These are phyloP conservation scores for Kwoniella shandongensis DNA, from an alignment of 768 basidiomycete species.

Conservation along the genomic window DNA sequence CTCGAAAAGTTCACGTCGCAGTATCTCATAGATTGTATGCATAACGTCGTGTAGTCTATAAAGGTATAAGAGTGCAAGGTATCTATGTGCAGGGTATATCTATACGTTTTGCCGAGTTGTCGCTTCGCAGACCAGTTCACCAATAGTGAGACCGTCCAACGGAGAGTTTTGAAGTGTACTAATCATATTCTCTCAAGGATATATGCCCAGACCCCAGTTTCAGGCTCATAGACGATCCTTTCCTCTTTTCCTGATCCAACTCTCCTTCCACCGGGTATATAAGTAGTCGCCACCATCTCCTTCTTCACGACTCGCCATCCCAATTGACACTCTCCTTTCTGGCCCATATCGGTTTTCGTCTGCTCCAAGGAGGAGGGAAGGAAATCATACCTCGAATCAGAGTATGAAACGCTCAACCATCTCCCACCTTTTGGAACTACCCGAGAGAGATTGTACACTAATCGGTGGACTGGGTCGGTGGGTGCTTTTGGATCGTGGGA, in stretches of 20 bases:
- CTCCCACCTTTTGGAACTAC: neutral
- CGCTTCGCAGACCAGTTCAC: no score
- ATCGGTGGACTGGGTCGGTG: neutral
- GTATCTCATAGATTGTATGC: no score
- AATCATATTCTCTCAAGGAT: slow-evolving; percentile 26
- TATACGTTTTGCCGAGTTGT: no score
- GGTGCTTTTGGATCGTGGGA: neutral
- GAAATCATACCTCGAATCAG: slow-evolving; percentile 1
- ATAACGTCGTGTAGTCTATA: no score
- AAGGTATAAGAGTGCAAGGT: no score
- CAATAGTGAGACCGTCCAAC: no score
- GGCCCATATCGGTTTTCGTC: no score
- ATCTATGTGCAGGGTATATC: no score
- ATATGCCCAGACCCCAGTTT: slow-evolving; percentile 36
- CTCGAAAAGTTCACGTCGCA: no score
- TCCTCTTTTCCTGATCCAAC: slow-evolving; percentile 15
- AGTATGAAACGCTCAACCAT: slow-evolving; percentile 4
- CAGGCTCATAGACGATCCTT: slow-evolving; percentile 39
- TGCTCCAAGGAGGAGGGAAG: neutral
- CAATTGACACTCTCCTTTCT: neutral
- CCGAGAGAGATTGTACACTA: no score
- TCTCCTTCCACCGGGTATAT: slow-evolving; percentile 10
- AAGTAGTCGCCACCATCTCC: slow-evolving; percentile 12
- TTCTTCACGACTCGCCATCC: slow-evolving; percentile 17
- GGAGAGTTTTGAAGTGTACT: neutral